Evolutionary conservation across 345 rosid genomes (phyloP).

Genomic region (Hibiscus mutabilis): DNA sequence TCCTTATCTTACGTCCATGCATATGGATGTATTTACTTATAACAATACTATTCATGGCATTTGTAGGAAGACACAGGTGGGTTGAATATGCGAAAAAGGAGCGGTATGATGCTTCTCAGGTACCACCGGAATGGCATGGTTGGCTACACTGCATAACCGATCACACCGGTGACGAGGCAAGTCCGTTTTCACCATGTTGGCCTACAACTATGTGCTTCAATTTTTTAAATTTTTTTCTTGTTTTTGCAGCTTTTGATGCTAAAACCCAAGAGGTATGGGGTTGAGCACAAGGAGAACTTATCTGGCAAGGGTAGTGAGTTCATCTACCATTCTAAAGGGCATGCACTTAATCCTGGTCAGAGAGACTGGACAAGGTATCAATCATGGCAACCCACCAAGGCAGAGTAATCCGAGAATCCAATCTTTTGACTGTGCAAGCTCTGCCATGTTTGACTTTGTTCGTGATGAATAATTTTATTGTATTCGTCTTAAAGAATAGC

Average conservation of each 20-base stretch:
- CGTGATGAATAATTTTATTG: constrained; percentile 16
- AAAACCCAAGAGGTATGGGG: constrained; percentile 83
- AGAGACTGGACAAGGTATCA: constrained; percentile 93
- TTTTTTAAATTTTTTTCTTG: not conserved
- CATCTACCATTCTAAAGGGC: constrained; percentile 93
- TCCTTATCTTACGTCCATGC: not conserved
- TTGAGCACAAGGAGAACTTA: constrained; percentile 84
- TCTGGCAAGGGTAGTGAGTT: constrained; percentile 80
- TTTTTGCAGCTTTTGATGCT: constrained; percentile 70
- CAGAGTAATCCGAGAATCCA: constrained; percentile 25
- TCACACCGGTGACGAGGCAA: constrained; percentile 94
- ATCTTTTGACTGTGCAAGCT: constrained; percentile 4
- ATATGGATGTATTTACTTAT: not conserved
- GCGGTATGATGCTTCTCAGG: constrained; percentile 96
- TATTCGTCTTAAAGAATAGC: constrained; percentile 3
- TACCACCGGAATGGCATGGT: constrained; percentile 98
- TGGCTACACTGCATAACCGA: constrained; percentile 94
- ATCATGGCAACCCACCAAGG: constrained; percentile 76
- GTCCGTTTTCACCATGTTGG: not conserved
- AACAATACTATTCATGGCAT: not conserved
- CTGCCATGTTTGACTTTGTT: not conserved
- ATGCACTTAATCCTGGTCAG: constrained; percentile 85
- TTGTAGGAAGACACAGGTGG: constrained; percentile 88
- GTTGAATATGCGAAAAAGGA: constrained; percentile 80
- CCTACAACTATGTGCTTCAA: not conserved